These are phyloP conservation scores for Spinellus fusiger DNA, from an alignment of 192 early-diverging fungal genomes.

Conservation along the genomic window DNA sequence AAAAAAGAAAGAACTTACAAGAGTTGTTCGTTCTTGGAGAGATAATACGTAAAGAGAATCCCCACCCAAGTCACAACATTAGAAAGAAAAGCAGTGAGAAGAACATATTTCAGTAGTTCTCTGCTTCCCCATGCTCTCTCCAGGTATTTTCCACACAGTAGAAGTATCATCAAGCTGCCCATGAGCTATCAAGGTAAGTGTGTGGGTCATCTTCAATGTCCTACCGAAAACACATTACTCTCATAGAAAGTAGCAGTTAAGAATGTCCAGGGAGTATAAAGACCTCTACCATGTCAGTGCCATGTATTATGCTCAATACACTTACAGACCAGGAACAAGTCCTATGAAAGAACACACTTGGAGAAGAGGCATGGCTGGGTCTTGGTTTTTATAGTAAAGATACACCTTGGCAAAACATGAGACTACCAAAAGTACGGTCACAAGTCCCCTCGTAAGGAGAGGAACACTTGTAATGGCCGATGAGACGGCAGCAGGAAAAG, in stretches of 20 bases:
- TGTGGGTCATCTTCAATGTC: background rate
- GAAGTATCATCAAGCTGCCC: conserved; percentile 31
- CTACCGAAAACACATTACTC: conserved; percentile 40
- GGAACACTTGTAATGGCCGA: conserved; percentile 38
- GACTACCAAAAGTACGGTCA: conserved; percentile 29
- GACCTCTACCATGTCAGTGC: background rate
- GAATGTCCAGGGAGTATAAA: conserved; percentile 49
- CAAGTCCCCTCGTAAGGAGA: conserved; percentile 37
- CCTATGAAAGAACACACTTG: conserved; percentile 21
- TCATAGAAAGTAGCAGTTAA: conserved; percentile 54
- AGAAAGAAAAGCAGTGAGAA: conserved; percentile 45
- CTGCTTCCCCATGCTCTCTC: conserved; percentile 80
- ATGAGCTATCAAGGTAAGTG: conserved; percentile 31
- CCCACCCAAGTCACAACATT: conserved; percentile 52
- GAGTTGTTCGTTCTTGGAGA: conserved; percentile 47
- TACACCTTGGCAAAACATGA: conserved; percentile 20
- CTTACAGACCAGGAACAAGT: conserved; percentile 36
- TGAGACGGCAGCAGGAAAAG: no score
- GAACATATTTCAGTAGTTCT: conserved; percentile 66
- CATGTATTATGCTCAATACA: background rate
- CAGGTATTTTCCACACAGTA: conserved; percentile 70
- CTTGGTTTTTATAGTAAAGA: conserved; percentile 10
- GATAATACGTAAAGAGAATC: conserved; percentile 48
- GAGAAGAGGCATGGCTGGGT: background rate
- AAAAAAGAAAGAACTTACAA: no score